Percentiles rank a stretch among this genome's conserved stretches.
phyloP scores from a whole-genome alignment of 2,329 filamentous ascomycete genomes.

The Colletotrichum nymphaeae region DNA sequence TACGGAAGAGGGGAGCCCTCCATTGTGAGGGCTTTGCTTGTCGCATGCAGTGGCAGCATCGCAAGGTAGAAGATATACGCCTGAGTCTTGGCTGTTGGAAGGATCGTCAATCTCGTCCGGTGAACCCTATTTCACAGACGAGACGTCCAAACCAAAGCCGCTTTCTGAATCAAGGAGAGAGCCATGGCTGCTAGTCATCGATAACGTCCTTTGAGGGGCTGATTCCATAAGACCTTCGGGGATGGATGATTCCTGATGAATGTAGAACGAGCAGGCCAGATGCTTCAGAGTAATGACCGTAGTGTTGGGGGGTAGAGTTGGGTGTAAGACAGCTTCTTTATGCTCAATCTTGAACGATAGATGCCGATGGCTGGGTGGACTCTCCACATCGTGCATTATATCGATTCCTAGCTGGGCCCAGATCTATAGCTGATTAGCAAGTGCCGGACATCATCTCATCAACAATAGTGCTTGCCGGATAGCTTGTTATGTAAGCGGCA shows the following conservation, averaged over 20 bases:
- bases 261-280: constrained; percentile 22
- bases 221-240: neutral
- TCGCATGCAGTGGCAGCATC: neutral
- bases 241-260: constrained; percentile 4
- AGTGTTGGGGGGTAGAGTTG: constrained; percentile 43
- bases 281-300: constrained; percentile 41
- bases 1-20: neutral
- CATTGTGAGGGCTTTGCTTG: neutral
- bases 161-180: neutral
- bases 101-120: neutral
- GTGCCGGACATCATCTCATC: neutral
- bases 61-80: neutral
- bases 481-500: neutral
- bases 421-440: constrained; percentile 4
- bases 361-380: neutral
- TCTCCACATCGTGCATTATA: neutral
- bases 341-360: constrained; percentile 51
- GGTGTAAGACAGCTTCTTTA: constrained; percentile 45
- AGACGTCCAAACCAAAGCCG: neutral
- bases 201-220: neutral
- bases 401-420: constrained; percentile 30
- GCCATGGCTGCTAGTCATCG: neutral
- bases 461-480: neutral
- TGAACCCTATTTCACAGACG: neutral
- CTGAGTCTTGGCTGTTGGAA: constrained; percentile 19